phyloP scores from a whole-genome alignment of 306 rosid genomes.

The Dryas drummondii region DNA sequence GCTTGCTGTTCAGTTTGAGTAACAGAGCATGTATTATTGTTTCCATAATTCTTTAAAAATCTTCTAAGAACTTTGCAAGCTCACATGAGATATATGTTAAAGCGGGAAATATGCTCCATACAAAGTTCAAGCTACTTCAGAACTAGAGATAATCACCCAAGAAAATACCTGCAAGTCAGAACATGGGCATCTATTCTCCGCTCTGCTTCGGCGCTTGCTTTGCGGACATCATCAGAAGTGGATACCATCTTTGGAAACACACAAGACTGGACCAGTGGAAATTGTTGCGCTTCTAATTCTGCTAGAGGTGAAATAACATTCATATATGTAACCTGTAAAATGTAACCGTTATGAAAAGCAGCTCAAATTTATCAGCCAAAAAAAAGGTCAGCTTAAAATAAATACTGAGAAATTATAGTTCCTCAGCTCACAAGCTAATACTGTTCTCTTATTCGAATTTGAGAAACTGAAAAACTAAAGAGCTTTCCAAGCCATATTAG shows the following conservation, averaged over 20 bases:
- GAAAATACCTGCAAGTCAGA: slow-evolving; percentile 67
- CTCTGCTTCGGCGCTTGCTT: slow-evolving; percentile 93
- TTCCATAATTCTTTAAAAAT: slow-evolving; percentile 12
- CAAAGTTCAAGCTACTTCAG: neutral
- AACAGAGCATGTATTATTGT: slow-evolving; percentile 26
- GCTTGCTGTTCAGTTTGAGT: slow-evolving; percentile 58
- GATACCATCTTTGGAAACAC: slow-evolving; percentile 77
- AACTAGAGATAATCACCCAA: slow-evolving; percentile 7
- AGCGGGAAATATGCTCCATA: neutral
- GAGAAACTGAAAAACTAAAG: neutral
- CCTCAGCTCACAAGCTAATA: neutral
- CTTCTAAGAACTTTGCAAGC: neutral
- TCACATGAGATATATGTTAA: neutral
- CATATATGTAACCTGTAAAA: slow-evolving; percentile 67
- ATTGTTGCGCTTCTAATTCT: slow-evolving; percentile 76
- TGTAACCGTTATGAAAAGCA: slow-evolving; percentile 21
- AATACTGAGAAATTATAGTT: neutral
- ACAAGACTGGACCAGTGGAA: slow-evolving; percentile 79
- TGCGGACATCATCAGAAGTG: slow-evolving; percentile 62
- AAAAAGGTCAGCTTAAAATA: neutral
- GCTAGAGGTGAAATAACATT: slow-evolving; percentile 76
- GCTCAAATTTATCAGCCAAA: neutral
- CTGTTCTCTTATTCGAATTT: neutral
- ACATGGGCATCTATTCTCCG: slow-evolving; percentile 78
- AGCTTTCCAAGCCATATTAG: neutral